A percentile compares a stretch with the other conserved stretches of the same genome.
Evolutionary conservation across 2,329 filamentous ascomycete species (phyloP).

Genomic region (Hymenoscyphus fraxineus): DNA sequence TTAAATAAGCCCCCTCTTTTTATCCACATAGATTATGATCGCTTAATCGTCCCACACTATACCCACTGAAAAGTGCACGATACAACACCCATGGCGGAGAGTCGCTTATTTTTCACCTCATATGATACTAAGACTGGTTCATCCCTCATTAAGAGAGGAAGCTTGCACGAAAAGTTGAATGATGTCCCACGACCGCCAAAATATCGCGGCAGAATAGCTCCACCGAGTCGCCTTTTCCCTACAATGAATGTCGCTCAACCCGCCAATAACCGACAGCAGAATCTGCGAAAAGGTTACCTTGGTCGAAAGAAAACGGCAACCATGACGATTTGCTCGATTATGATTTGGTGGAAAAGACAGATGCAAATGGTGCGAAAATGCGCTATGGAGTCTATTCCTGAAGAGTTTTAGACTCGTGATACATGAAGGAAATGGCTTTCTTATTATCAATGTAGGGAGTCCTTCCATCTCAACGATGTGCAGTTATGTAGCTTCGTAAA

Average conservation of each 20-base stretch:
- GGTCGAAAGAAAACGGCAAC: not conserved
- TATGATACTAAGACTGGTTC: no score
- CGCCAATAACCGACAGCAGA: not conserved
- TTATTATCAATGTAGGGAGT: no score
- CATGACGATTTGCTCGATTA: not conserved
- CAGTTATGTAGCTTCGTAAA: not conserved
- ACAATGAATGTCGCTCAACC: not conserved
- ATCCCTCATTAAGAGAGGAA: no score
- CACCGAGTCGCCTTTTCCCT: not conserved
- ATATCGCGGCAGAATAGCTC: not conserved
- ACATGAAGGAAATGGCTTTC: not conserved
- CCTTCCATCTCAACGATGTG: not conserved
- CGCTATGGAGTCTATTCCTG: not conserved
- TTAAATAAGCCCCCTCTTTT: no score
- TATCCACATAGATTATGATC: no score
- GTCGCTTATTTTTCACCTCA: no score
- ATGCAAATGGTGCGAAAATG: not conserved
- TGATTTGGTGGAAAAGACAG: not conserved
- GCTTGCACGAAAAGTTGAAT: not conserved
- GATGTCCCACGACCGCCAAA: not conserved
- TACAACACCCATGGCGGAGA: no score
- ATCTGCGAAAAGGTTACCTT: not conserved
- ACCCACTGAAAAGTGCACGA: no score
- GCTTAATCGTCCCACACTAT: no score
- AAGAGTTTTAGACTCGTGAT: not conserved